phyloP scores from a whole-genome alignment of 768 basidiomycete species.

The Suillus subluteus region DNA sequence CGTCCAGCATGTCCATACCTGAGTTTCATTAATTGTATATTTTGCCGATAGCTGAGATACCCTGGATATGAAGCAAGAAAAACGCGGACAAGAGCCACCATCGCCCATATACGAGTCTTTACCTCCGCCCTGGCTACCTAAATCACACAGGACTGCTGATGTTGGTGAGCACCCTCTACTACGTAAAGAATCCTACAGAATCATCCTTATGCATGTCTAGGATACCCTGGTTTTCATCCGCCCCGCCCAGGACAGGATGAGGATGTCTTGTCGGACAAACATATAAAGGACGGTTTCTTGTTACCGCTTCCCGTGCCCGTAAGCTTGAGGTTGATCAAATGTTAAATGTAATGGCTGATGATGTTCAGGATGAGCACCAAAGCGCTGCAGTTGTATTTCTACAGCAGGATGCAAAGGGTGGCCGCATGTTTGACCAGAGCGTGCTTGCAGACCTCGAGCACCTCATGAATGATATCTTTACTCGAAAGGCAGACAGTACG shows the following conservation, averaged over 20 bases:
- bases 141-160: constrained; percentile 66
- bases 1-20: constrained; percentile 5
- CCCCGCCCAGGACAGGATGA: constrained; percentile 77
- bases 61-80: constrained; percentile 16
- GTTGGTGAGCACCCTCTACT: constrained; percentile 50
- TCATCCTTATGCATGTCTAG: constrained; percentile 37
- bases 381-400: constrained; percentile 20
- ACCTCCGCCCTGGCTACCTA: constrained; percentile 77
- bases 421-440: constrained; percentile 51
- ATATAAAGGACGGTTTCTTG: constrained; percentile 68
- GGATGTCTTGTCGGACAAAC: constrained; percentile 64
- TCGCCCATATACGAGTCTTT: constrained; percentile 64
- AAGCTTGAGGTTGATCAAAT: constrained; percentile 26
- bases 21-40: constrained; percentile 9
- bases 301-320: constrained; percentile 61
- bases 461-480: constrained; percentile 77
- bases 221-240: constrained; percentile 78
- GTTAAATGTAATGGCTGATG: constrained; percentile 2
- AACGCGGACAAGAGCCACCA: constrained; percentile 27
- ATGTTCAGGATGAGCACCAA: constrained; percentile 27
- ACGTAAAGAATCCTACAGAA: neutral
- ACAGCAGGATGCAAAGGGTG: constrained; percentile 34
- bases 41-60: neutral
- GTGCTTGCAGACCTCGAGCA: constrained; percentile 66
- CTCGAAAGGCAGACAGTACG: constrained; percentile 58